Percentiles rank a stretch among this genome's conserved stretches.
These are phyloP conservation scores for Neurospora sp. DNA, from an alignment of 495 filamentous ascomycete genomes.

Conservation along the genomic window DNA sequence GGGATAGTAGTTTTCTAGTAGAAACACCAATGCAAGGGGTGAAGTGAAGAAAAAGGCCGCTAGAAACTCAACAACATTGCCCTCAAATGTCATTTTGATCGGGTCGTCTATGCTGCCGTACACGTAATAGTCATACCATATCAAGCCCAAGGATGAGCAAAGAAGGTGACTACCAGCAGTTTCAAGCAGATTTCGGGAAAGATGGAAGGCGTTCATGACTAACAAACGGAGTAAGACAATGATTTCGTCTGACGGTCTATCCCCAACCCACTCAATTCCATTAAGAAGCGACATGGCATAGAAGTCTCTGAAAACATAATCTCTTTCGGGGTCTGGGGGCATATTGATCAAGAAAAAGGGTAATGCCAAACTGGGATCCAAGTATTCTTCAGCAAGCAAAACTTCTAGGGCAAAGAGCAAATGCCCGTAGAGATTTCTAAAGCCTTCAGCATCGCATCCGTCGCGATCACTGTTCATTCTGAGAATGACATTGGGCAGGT, in stretches of 20 bases:
- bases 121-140: background rate
- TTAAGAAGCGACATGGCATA: background rate
- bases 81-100: background rate
- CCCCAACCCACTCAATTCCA: background rate
- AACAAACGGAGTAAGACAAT: background rate
- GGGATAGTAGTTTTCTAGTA: background rate
- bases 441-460: fast-evolving
- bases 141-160: background rate
- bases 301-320: too few relatives aligned
- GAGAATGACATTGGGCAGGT: background rate
- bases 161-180: background rate
- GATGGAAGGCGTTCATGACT: background rate
- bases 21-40: background rate
- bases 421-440: fast-evolving
- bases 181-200: background rate
- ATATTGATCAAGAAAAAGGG: background rate
- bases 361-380: background rate
- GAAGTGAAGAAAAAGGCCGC: background rate
- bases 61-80: background rate
- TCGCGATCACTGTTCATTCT: background rate
- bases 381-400: background rate
- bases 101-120: fast-evolving
- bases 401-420: background rate
- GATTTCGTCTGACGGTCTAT: background rate
- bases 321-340: too few relatives aligned